Evolutionary conservation across 2,329 filamentous ascomycete genomes (phyloP), one percentile per base, ranked within the genome.

Genomic region (Penicillium sp.): DNA sequence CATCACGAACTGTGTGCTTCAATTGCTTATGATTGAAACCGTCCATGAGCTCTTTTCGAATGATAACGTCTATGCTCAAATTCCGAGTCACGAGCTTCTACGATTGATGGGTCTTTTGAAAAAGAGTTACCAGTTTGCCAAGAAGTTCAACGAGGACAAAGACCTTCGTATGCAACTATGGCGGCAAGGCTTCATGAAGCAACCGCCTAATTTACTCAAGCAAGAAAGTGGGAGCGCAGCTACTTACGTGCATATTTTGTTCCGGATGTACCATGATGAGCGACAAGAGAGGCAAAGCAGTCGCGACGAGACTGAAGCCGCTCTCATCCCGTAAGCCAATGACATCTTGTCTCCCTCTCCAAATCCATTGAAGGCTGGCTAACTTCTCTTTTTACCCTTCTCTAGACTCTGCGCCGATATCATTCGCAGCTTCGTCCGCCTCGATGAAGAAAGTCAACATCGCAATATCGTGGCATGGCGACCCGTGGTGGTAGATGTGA

Each of bases 181-280:
- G 89, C 80, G 90, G 43, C 93, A 98, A 67, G 93, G 94, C 0
- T 99, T 98, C 77, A 99, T 99, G 93, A 95, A 95, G 72, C 93
- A 98, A 66, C 91, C 93, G 12, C 93, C 93, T 3, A 99, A 99
- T 62, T 77, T 99, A 9, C 79, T 99, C 28, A 98, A 98, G 73
- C 93, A 99, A 67, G 93, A 99, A 72, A 88, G 83, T 52, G 91
- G 93, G 36, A 88, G 86, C 47, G 93, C 93, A 0, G 88, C 88
- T 2, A 96, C 94, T 1, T 99, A 98, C 66, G 89, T 98, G 33
- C 86, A 86, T 52, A 98, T 99, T 56, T 75, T 99, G 27, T 89
- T 98, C 72, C 81, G 93, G 43, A 98, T 99, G 93, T 98, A 95
- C 70, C 86, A 88, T 41, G 93, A 99, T 63, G 85, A 86, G 51